phyloP scores from a whole-genome alignment of 345 rosid species.

The Eutrema japonicum region DNA sequence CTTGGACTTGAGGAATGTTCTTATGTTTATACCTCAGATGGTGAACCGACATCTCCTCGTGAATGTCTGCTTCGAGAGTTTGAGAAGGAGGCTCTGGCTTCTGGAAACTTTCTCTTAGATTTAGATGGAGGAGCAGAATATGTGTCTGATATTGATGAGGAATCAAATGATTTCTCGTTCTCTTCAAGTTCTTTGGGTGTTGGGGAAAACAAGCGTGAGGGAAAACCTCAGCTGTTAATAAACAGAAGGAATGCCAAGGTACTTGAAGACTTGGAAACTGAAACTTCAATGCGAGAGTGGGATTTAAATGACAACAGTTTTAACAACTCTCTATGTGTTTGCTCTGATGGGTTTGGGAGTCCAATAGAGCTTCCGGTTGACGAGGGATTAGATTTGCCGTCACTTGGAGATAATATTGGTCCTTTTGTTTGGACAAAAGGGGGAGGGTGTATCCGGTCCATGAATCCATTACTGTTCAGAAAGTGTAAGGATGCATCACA shows the following conservation, averaged over 20 bases:
- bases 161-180: constrained; percentile 48
- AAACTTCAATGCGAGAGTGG: constrained; percentile 64
- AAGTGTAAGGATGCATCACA: constrained; percentile 53
- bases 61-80: constrained; percentile 73
- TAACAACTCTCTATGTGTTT: constrained; percentile 46
- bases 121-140: constrained; percentile 43
- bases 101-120: constrained; percentile 50
- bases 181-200: constrained; percentile 44
- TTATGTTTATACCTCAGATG: constrained; percentile 47
- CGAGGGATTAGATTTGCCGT: constrained; percentile 45
- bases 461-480: constrained; percentile 56
- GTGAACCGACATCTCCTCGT: constrained; percentile 80
- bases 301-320: constrained; percentile 63
- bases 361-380: constrained; percentile 62
- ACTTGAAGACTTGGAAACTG: constrained; percentile 75
- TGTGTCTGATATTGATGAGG: constrained; percentile 37
- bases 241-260: constrained; percentile 57
- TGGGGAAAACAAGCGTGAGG: constrained; percentile 47
- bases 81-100: constrained; percentile 67
- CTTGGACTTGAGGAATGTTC: constrained; percentile 56
- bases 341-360: constrained; percentile 85
- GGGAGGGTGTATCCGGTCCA: constrained; percentile 63
- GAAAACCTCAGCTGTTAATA: constrained; percentile 42
- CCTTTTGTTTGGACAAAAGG: constrained; percentile 49
- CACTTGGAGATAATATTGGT: constrained; percentile 59